Percentiles rank a stretch among this genome's conserved stretches.
Evolutionary conservation across 1,284 basidiomycete genomes (phyloP).

Genomic region (Flammula alnicola): DNA sequence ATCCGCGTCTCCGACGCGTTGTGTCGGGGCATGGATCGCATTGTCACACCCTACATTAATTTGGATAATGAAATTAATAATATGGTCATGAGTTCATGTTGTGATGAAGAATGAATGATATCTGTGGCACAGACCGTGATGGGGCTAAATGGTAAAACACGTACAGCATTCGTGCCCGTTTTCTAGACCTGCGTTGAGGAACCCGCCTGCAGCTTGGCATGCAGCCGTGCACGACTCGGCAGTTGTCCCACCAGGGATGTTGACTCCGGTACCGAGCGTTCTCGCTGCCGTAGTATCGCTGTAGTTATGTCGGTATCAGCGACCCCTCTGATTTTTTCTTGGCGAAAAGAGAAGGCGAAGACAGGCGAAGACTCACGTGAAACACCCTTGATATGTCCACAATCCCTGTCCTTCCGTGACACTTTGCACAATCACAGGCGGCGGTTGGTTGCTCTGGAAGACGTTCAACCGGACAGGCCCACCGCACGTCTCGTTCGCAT

Average conservation of each 20-base stretch:
- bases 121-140: no score
- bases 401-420: constrained; percentile 26
- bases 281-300: constrained; percentile 39
- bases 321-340: no score
- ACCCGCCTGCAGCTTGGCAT: constrained; percentile 39
- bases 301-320: no score
- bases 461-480: constrained; percentile 38
- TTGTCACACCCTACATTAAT: constrained; percentile 46
- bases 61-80: no score
- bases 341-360: not conserved
- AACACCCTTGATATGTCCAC: constrained; percentile 44
- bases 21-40: constrained; percentile 32
- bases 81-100: no score
- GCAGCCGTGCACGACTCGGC: constrained; percentile 43
- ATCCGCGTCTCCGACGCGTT: constrained; percentile 41
- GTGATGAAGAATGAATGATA: no score
- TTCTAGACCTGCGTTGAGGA: constrained; percentile 41
- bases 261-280: constrained; percentile 37
- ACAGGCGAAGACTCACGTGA: constrained; percentile 35
- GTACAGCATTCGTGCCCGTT: constrained; percentile 46
- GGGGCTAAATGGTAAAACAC: no score
- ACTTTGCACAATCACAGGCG: constrained; percentile 35
- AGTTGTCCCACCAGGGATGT: constrained; percentile 43
- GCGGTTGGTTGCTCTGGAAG: constrained; percentile 37
- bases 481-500: constrained; percentile 42